Evolutionary conservation across 352 stramenopile species (phyloP), one percentile per base, ranked within the genome.

Genomic region (Thalassiosira mediterranea): DNA sequence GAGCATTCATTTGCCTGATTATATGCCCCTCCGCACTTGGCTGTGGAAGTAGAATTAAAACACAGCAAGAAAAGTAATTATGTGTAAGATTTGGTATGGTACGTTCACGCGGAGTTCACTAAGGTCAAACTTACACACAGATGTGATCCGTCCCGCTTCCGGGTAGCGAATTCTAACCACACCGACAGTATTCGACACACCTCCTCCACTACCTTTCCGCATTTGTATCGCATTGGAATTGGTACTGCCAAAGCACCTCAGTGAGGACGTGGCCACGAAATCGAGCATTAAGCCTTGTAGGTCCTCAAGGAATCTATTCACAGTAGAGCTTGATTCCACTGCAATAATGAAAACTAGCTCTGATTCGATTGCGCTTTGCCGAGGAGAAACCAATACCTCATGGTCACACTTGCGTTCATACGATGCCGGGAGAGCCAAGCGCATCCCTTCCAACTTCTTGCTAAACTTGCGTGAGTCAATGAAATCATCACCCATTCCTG

Each of bases 141-240:
- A 72, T 29, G 72, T 76, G n/a, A 74, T 59, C 13, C 71, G 28
- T 54, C 42, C 57, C 38, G 52, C 19, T 40, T 67, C 42, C 2
- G 72, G 63, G 32, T 76, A 81, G 17, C 72, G 63, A 49, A 81
- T 62, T 62, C 72, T 61, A 38, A 72, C 28, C 28, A 76, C 72
- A 49, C 64, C 72, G 40, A 42, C 56, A 40, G 53, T 23, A 25
- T 40, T 37, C 8, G 8, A 8, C 8, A 15, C 37, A 38, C 26
- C 26, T 28, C 51, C 32, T 8, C 37, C 37, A 44, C 15, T 15
- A 26, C 40, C 19, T 8, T 32, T 70, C 38, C 49, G 38, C 31
- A 49, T 17, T 31, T 31, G 59, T 42, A 34, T 26, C 42, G 25
- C 0, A 10, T 31, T 26, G 48, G 21, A 11, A 21, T 42, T 42